Percentiles rank a stretch among this genome's conserved stretches.
Conservation (phyloP, 2,329 filamentous ascomycete genomes). For the Fusarium nodosum region DNA sequence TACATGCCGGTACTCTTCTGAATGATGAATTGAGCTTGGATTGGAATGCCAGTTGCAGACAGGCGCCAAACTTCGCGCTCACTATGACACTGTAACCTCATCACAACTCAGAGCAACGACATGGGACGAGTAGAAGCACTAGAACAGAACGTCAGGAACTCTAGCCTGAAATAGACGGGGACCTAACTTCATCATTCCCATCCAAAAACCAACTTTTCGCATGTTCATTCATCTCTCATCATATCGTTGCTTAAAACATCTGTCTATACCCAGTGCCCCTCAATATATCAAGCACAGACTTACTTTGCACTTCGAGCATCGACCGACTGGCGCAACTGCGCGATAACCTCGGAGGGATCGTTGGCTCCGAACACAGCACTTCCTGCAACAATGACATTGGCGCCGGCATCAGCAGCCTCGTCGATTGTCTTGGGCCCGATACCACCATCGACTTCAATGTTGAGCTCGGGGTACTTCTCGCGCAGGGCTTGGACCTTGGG, state of each 20-base stretch:
- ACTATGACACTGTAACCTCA: background rate
- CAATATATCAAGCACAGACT: slow-evolving; percentile 50
- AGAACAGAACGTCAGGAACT: slow-evolving; percentile 23
- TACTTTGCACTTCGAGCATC: slow-evolving; percentile 66
- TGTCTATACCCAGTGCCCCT: slow-evolving; percentile 31
- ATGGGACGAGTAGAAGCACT: slow-evolving; percentile 15
- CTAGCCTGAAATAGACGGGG: background rate
- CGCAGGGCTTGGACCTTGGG: slow-evolving; percentile 92
- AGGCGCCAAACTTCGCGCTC: slow-evolving; percentile 1
- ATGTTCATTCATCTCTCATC: slow-evolving; percentile 35
- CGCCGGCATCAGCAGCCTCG: slow-evolving; percentile 92
- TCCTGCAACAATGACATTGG: slow-evolving; percentile 97
- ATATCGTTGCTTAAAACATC: slow-evolving; percentile 40
- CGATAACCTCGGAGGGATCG: slow-evolving; percentile 88
- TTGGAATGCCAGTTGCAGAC: background rate
- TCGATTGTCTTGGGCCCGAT: slow-evolving; percentile 90
- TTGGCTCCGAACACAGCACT: slow-evolving; percentile 95
- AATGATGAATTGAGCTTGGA: slow-evolving; percentile 5
- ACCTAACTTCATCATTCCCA: slow-evolving; percentile 10
- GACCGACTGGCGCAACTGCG: slow-evolving; percentile 82
- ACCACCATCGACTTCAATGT: slow-evolving; percentile 98
- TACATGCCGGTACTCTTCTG: too few species aligned
- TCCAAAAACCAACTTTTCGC: slow-evolving; percentile 13
- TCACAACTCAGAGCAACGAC: slow-evolving; percentile 18
- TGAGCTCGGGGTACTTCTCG: slow-evolving; percentile 86